These are phyloP conservation scores for Globisporangium takayamanum DNA, from an alignment of 352 stramenopile species.

Conservation along the genomic window DNA sequence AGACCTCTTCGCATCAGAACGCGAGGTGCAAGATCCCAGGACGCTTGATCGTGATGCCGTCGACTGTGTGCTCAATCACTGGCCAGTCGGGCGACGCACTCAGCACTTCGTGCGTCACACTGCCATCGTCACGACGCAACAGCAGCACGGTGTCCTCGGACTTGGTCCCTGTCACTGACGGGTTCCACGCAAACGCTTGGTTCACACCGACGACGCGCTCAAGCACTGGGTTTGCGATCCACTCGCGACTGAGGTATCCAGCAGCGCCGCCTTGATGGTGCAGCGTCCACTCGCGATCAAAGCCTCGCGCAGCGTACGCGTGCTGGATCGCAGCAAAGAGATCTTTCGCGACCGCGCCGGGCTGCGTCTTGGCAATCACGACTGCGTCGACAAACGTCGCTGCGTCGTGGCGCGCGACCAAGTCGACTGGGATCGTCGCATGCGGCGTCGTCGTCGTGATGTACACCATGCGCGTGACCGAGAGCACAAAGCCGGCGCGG, in stretches of 20 bases:
- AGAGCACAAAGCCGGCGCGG: constrained; percentile 52
- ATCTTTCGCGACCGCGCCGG: constrained; percentile 27
- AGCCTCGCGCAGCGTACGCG: constrained; percentile 50
- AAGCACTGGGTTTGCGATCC: constrained; percentile 43
- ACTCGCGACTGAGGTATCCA: constrained; percentile 68
- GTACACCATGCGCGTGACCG: constrained; percentile 62
- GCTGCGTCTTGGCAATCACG: constrained; percentile 34
- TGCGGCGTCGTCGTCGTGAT: constrained; percentile 33
- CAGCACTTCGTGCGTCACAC: constrained; percentile 42
- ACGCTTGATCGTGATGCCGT: constrained; percentile 37
- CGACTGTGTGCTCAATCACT: constrained; percentile 41
- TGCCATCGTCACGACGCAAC: constrained; percentile 16
- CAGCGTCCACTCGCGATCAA: constrained; percentile 51
- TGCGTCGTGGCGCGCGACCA: constrained; percentile 51
- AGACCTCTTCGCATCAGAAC: constrained; percentile 19
- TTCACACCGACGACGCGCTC: constrained; percentile 31
- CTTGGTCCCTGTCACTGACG: constrained; percentile 64
- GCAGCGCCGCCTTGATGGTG: constrained; percentile 63
- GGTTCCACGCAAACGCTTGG: constrained; percentile 68
- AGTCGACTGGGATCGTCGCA: constrained; percentile 23
- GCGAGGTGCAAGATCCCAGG: constrained; percentile 55
- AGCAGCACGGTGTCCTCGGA: constrained; percentile 67
- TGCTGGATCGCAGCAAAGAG: constrained; percentile 51
- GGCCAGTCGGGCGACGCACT: constrained; percentile 19
- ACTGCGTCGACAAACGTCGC: constrained; percentile 65